Percentiles rank a stretch among this genome's conserved stretches.
phyloP scores from a whole-genome alignment of 352 stramenopile species.

The Phytopythium helicoides region DNA sequence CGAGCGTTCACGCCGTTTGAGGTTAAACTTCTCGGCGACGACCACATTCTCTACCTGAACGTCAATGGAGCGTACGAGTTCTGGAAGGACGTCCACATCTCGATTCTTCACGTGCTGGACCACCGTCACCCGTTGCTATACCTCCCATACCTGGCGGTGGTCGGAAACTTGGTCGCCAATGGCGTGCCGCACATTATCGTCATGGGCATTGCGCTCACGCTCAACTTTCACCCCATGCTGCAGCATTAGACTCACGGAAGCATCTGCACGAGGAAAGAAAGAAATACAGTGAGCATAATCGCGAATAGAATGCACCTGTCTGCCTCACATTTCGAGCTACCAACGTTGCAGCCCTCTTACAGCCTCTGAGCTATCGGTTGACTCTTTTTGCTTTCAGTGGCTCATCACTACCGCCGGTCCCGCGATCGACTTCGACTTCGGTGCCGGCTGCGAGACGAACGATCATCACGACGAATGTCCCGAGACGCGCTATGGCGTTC shows the following conservation, averaged over 20 bases:
- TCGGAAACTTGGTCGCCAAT: conserved; percentile 69
- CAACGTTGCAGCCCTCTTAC: no score
- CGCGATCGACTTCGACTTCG: conserved; percentile 5
- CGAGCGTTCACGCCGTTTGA: conserved; percentile 65
- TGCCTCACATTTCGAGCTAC: no score
- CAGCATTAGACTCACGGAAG: conserved; percentile 18
- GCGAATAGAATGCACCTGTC: background rate
- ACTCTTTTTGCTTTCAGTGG: background rate
- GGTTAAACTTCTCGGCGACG: conserved; percentile 49
- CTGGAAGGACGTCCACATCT: conserved; percentile 78
- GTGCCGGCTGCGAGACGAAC: background rate
- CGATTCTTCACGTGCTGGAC: conserved; percentile 72
- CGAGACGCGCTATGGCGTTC: background rate
- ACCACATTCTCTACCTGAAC: conserved; percentile 80
- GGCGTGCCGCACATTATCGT: conserved; percentile 68
- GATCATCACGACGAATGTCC: background rate
- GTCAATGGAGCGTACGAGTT: conserved; percentile 83
- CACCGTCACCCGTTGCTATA: conserved; percentile 65
- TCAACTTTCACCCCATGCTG: conserved; percentile 51
- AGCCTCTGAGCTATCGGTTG: background rate
- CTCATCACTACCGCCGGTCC: background rate
- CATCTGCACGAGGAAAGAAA: background rate
- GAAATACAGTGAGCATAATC: background rate
- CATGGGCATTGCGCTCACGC: conserved; percentile 48
- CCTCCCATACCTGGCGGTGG: conserved; percentile 61